phyloP scores from a whole-genome alignment of 1,139 yeast species.

The Nematodospora anomalae region DNA sequence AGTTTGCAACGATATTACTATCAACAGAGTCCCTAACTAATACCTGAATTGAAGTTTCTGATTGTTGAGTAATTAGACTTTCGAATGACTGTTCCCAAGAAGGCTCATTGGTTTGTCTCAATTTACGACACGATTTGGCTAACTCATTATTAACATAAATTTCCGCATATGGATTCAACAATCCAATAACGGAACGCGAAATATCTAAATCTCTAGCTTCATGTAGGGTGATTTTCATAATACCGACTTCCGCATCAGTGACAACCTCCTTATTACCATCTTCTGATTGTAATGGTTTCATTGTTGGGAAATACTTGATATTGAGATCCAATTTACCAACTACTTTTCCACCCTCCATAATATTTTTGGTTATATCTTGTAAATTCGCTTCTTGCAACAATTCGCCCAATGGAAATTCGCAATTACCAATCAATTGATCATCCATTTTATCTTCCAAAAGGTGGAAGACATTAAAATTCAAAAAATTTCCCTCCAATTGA shows the following conservation, averaged over 20 bases:
- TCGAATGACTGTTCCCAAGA: conserved; percentile 67
- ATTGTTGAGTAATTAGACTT: conserved; percentile 58
- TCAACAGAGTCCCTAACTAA: conserved; percentile 57
- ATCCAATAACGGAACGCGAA: conserved; percentile 64
- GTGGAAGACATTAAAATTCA: conserved; percentile 55
- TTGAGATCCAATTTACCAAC: conserved; percentile 64
- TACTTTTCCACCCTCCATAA: conserved; percentile 52
- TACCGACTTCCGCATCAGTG: conserved; percentile 65
- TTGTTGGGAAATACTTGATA: conserved; percentile 61
- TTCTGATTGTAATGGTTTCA: conserved; percentile 45
- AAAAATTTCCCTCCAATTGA: conserved; percentile 53
- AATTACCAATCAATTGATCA: conserved; percentile 56
- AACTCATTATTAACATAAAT: conserved; percentile 56
- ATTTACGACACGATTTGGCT: conserved; percentile 55
- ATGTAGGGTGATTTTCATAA: conserved; percentile 67
- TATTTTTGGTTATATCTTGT: conserved; percentile 33
- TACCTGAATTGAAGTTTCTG: conserved; percentile 53
- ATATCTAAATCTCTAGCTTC: conserved; percentile 72
- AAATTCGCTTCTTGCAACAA: conserved; percentile 54
- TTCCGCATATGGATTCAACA: conserved; percentile 70
- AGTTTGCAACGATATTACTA: conserved; percentile 51
- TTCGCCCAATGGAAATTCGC: conserved; percentile 56
- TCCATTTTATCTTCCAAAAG: conserved; percentile 52
- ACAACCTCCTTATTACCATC: conserved; percentile 52
- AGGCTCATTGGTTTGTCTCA: conserved; percentile 70